Evolutionary conservation across 164 flowering plant genomes (phyloP), one percentile per base, ranked within the genome.

Genomic region (Piper betle): DNA sequence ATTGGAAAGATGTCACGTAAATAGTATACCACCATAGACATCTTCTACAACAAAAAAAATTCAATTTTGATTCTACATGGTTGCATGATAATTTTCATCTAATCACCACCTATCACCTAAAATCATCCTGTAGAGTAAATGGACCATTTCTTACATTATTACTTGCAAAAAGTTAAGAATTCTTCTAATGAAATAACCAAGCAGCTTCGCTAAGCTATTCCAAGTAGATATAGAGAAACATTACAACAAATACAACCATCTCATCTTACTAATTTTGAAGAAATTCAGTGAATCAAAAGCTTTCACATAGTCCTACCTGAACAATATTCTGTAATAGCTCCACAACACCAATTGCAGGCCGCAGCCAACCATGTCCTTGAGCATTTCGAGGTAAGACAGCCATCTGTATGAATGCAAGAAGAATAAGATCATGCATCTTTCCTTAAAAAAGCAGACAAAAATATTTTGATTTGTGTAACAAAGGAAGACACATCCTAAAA

Each of bases 341-440:
- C 62, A 87, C 73, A 5, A 85, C 84, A 60, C 95, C 95, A 64
- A 79, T 64, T 37, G 91, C 91, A 68, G 95, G 95, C 72, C 95
- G 81, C 68, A 84, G 74, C 95, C 95, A 85, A 66, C 95, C 91
- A 72, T 84, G 85, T 39, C 94, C 88, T 62, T 79, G 83, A 62
- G 85, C 64, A 64, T 71, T 81, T 55, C 96, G 96, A 43, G 90
- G 96, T 66, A 89, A 64, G 65, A 85, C 70, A 59, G 98, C 94
- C 96, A 93, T 90, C 99, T 93, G 80, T 48, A 72, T 11, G 50
- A 4, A 52, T 33, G 54, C 8, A 43, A 33, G 25, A 53, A n/a
- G 6, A 20, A 63, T 25, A 4, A 5, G 4, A 15, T 4, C 4
- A 5, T 53, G 18, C 17, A 53, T 5, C 4, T 5, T 53, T 53